Evolutionary conservation across 345 rosid genomes (phyloP), one percentile per base, ranked within the genome.

Genomic region (Rhodamnia argentea): DNA sequence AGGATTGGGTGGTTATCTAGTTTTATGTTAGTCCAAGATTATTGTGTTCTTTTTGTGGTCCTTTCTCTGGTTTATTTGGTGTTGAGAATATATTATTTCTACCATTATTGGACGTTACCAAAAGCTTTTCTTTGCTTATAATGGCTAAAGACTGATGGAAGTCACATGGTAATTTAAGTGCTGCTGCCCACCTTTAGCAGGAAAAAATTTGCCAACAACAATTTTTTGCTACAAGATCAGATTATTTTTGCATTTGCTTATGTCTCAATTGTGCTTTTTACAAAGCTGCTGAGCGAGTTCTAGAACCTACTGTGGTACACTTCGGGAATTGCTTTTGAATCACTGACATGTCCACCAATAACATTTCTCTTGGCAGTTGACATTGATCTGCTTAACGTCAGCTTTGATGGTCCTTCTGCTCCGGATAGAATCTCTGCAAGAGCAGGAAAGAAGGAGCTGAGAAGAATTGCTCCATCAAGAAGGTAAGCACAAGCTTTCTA

Each of bases 381-480:
- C 86, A 92, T 97, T 88, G 99, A 97, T 88, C 93, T 97, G 47
- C 98, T 97, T 82, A 96, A 95, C 90, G 93, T 97, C 64, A 96
- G 99, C 86, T 97, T 97, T 88, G 99, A 97, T 84, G 95, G 99
- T 52, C 91, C 92, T 86, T 86, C 90, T 88, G 99, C 99, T 86
- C 99, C 98, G 81, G 99, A 97, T 88, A 93, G 99, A 90, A 93
- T 96, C 86, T 92, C 97, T 20, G 96, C 96, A n/a, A 91, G 87
- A 89, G 92, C 92, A 56, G 99, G 99, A 87, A 52, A 93, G 24
- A 84, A 89, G 89, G 99, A 97, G 88, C 98, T 97, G 11, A 84
- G 88, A 89, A 91, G 85, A 88, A 91, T 95, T 84, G 94, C 98
- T 76, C 96, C 98, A 20, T 85, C 70, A 55, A 95, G 99, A 94